Evolutionary conservation across 805 yeast species (phyloP), one percentile per base, ranked within the genome.

Genomic region (Candida saitoana): DNA sequence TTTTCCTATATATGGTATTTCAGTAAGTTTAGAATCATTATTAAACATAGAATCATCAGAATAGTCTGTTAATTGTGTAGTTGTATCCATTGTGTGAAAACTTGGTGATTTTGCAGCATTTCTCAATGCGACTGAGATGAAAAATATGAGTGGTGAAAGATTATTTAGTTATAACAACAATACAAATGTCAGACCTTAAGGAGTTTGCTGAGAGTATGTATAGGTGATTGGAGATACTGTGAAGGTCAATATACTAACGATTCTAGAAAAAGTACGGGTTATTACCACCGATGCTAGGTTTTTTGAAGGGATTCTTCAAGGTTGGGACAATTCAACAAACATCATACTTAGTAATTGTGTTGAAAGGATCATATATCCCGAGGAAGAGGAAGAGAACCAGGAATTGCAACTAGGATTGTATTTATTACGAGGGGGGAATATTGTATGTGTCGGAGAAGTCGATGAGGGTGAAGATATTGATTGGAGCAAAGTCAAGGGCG

Each of bases 251-350:
- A 18, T 16, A 6, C 59, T 54, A 54, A 60, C 63, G 6, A 39
- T n/a, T 40, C 11, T 46, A 68, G 76, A 67, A 45, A 59, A 56
- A 43, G 73, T 69, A 9, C 53, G 69, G 44, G 59, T 69, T 11
- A 60, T 69, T 45, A 61, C 73, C n/a, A 62, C 74, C 8, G 75
- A 69, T 52, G 74, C 65, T 19, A 55, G 75, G 33, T 52, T 66
- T 29, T 69, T 67, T 45, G 73, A 68, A 50, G 75, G 75, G 3
- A 57, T 52, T 16, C 61, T 69, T 17, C 63, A 62, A 48, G 88
- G 90, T 5, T 83, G 68, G 51, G 91, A 84, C 56, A 77, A 79
- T 47, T 68, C 77, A 35, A 76, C 85, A 18, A 84, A 84, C 53
- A 52, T 84, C 27, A 65, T 83, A 31, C 59, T 84, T 32, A 62